Base-by-base conservation (phyloP, 108 stramenopile genomes). In the Nitzschia sp. region DNA sequence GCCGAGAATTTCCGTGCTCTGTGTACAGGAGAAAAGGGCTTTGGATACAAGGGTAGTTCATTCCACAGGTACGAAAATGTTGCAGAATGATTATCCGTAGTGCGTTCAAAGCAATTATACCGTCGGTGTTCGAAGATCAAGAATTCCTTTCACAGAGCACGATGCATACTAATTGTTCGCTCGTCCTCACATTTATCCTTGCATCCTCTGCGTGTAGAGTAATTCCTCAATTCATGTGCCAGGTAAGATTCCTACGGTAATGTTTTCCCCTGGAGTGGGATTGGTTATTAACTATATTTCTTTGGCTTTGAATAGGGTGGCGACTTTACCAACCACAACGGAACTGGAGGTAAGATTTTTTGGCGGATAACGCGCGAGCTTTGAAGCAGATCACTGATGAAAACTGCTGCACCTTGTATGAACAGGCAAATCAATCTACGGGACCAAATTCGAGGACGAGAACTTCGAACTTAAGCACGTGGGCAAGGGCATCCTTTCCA, bases 1-100 rank as follows among this genome's bases (percentile, higher is more conserved):
- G 98, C 94, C 18, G 98, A 97, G 76, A 93, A 93, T 74, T 79
- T 83, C 55, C 90, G 96, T 55, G 88, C 87, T n/a, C 86, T 99
- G 8, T 99, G 98, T 74, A 98, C 97, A 11, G 98, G 97, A 34
- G 97, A 97, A 82, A 71, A 92, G 63, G 93, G 93, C 72, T 89
- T 89, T 46, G 95, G 93, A 64, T 98, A 95, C 82, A 88, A 96
- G 75, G 99, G 95, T 54, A 82, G 72, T 38, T 21, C 66, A 21
- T 98, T 98, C 86, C 97, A 98, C 75, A 87, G 95, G 67, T 68
- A 68, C 8, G 64, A 18, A n/a, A n/a, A 42, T 42, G 13, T 42
- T 42, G 38, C 13, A 42, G 38, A 42, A 13, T n/a, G n/a, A n/a
- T n/a, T n/a, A n/a, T 46, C 15, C 19, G 55, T 54, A 25, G 19